Percentiles rank a stretch among this genome's conserved stretches.
These are phyloP conservation scores for Termitomyces sp. DNA, from an alignment of 768 basidiomycete species.

Conservation along the genomic window DNA sequence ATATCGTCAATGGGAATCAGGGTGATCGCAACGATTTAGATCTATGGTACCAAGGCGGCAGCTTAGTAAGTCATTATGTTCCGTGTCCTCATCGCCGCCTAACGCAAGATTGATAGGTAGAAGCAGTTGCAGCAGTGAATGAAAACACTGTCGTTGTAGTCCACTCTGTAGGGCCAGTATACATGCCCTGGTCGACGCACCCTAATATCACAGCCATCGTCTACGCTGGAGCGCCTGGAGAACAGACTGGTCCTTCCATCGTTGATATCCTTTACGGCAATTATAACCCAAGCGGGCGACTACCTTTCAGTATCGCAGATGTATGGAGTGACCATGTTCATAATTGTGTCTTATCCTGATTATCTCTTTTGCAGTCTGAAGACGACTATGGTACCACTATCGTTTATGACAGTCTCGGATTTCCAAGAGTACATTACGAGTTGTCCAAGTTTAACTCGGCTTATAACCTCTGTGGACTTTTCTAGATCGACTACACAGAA, in stretches of 20 bases:
- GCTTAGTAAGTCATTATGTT: conserved; percentile 24
- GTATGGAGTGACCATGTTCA: conserved; percentile 16
- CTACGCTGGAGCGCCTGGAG: conserved; percentile 55
- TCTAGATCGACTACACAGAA: conserved; percentile 63
- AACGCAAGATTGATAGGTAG: conserved; percentile 29
- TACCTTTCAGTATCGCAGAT: conserved; percentile 76
- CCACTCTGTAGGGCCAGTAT: conserved; percentile 71
- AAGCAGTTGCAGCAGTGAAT: conserved; percentile 59
- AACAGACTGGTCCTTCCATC: conserved; percentile 75
- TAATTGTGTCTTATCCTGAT: background rate
- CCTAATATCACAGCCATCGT: conserved; percentile 66
- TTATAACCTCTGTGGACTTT: background rate
- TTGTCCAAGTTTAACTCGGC: background rate
- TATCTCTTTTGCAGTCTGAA: conserved; percentile 24
- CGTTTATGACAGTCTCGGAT: conserved; percentile 35
- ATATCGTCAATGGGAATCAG: conserved; percentile 53
- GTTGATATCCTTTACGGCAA: conserved; percentile 76
- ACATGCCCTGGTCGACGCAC: conserved; percentile 71
- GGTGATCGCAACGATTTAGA: conserved; percentile 58
- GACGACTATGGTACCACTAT: conserved; percentile 37
- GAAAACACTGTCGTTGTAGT: conserved; percentile 78
- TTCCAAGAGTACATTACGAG: conserved; percentile 9
- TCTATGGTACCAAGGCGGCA: conserved; percentile 53
- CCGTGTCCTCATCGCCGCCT: background rate
- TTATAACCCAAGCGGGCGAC: conserved; percentile 68